Evolutionary conservation across 805 yeast genomes (phyloP).

Genomic region (Saccharomyces eubayanus): DNA sequence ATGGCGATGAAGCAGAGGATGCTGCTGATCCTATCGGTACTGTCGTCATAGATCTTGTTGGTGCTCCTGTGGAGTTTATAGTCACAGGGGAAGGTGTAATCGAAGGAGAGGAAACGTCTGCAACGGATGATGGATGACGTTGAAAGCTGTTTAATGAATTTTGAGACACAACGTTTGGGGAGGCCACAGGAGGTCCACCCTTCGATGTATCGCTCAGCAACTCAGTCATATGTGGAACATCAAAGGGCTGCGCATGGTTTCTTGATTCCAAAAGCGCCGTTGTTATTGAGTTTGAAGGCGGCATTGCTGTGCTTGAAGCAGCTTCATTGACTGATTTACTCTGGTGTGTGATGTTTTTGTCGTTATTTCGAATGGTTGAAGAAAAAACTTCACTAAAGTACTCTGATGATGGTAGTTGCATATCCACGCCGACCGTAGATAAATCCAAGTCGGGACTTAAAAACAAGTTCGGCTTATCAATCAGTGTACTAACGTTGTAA

Average conservation of each 20-base stretch:
- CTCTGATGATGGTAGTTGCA: constrained; percentile 15
- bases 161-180: neutral
- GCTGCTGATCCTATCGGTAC: neutral
- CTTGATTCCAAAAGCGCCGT: neutral
- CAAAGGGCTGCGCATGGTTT: neutral
- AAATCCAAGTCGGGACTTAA: constrained; percentile 12
- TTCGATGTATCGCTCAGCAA: neutral
- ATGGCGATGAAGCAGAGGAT: neutral
- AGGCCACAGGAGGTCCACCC: neutral
- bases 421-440: constrained; percentile 12
- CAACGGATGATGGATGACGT: constrained; percentile 4
- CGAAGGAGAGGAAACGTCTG: constrained; percentile 1
- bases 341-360: neutral
- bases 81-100: constrained; percentile 1
- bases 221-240: neutral
- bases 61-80: constrained; percentile 2
- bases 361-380: neutral
- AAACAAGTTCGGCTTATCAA: constrained; percentile 25
- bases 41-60: constrained; percentile 1
- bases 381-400: constrained; percentile 18
- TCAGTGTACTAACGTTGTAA: constrained; percentile 25
- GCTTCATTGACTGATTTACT: neutral
- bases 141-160: neutral
- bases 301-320: neutral
- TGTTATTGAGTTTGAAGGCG: neutral